A percentile compares a stretch with the other conserved stretches of the same genome.
These are phyloP conservation scores for Candida nemodendra DNA, from an alignment of 805 yeast species.

Conservation along the genomic window DNA sequence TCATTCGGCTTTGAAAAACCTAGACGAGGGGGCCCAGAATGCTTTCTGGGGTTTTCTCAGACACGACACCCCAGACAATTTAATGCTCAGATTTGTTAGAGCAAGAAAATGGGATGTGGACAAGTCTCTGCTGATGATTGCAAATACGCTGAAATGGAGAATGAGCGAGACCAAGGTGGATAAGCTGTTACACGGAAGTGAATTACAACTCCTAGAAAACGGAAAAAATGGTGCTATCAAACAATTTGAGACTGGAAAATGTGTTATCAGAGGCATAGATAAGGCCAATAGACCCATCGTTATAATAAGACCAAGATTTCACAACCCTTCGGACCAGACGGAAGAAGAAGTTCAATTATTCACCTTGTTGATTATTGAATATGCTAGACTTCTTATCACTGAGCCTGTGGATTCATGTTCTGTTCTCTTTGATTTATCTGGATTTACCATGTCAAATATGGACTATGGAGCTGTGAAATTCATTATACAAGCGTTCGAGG, in stretches of 20 bases:
- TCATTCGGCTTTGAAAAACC: slow-evolving; percentile 48
- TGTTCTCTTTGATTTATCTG: slow-evolving; percentile 81
- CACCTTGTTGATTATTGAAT: slow-evolving; percentile 76
- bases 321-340: slow-evolving; percentile 64
- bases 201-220: slow-evolving; percentile 51
- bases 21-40: slow-evolving; percentile 51
- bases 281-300: slow-evolving; percentile 75
- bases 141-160: slow-evolving; percentile 79
- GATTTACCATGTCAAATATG: slow-evolving; percentile 87
- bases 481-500: slow-evolving; percentile 85
- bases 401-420: slow-evolving; percentile 81
- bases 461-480: slow-evolving; percentile 91
- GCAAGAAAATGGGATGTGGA: slow-evolving; percentile 85
- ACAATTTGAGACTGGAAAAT: slow-evolving; percentile 66
- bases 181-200: slow-evolving; percentile 66
- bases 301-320: slow-evolving; percentile 74
- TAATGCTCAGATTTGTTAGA: slow-evolving; percentile 70
- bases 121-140: slow-evolving; percentile 66
- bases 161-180: slow-evolving; percentile 58
- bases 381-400: slow-evolving; percentile 68
- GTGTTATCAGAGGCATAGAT: slow-evolving; percentile 75
- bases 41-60: slow-evolving; percentile 62
- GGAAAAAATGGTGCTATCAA: slow-evolving; percentile 46
- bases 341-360: slow-evolving; percentile 71
- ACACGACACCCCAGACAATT: slow-evolving; percentile 79